Percentiles rank a stretch among this genome's conserved stretches.
These are phyloP conservation scores for Fusarium mangiferae DNA, from an alignment of 2,329 filamentous ascomycete species.

Conservation along the genomic window DNA sequence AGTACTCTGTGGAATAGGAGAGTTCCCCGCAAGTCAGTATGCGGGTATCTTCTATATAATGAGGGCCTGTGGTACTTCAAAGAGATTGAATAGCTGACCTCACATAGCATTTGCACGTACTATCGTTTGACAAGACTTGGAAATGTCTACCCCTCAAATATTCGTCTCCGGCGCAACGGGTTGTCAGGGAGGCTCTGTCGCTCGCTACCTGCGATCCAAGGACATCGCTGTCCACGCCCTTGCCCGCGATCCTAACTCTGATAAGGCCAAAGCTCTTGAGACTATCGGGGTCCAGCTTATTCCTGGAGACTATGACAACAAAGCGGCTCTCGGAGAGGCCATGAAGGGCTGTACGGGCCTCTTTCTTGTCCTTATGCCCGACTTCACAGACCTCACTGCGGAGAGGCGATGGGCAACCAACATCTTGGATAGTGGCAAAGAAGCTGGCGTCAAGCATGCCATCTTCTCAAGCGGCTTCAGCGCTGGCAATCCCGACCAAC, in stretches of 20 bases:
- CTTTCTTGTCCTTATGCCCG: slow-evolving; percentile 50
- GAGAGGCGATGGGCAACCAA: slow-evolving; percentile 46
- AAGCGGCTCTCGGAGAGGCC: slow-evolving; percentile 42
- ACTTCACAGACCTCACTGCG: slow-evolving; percentile 44
- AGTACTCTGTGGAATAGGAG: not conserved
- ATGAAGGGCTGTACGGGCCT: slow-evolving; percentile 46
- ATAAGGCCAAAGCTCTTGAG: slow-evolving; percentile 44
- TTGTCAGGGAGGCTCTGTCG: slow-evolving; percentile 51
- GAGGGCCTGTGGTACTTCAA: not conserved
- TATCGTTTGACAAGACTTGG: not conserved
- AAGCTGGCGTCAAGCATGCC: slow-evolving; percentile 51
- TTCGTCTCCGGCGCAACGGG: slow-evolving; percentile 56
- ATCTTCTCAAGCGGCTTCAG: slow-evolving; percentile 51
- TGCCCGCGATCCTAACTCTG: slow-evolving; percentile 46
- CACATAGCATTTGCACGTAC: not conserved
- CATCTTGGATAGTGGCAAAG: slow-evolving; percentile 52
- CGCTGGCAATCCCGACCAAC: slow-evolving; percentile 43
- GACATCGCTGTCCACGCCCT: slow-evolving; percentile 49
- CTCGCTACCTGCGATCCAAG: slow-evolving; percentile 47
- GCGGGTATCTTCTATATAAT: not conserved
- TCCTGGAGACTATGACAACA: slow-evolving; percentile 49
- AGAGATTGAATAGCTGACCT: not conserved
- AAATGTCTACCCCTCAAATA: slow-evolving; percentile 47
- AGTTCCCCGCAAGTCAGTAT: not conserved
- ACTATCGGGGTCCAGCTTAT: slow-evolving; percentile 48